Percentiles rank a stretch among this genome's conserved stretches.
phyloP scores from a whole-genome alignment of 2,329 filamentous ascomycete species.

The Immersiporthe knoxdaviesiana region DNA sequence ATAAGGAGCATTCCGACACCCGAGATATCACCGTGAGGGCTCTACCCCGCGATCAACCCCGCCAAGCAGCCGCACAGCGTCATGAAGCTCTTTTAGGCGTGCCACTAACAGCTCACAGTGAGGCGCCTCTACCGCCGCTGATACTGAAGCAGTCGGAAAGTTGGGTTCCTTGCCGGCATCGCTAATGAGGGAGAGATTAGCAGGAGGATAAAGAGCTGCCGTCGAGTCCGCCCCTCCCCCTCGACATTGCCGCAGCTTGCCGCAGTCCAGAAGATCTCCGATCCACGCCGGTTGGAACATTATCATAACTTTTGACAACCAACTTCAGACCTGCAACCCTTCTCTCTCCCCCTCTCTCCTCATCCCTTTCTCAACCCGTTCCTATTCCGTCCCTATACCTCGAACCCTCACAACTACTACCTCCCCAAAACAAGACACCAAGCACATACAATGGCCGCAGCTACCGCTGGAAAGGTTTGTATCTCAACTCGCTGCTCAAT shows the following conservation, averaged over 20 bases:
- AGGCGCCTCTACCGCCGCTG: not conserved
- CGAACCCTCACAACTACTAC: not conserved
- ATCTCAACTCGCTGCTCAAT: not conserved
- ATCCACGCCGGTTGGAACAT: conserved; percentile 6
- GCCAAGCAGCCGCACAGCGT: conserved; percentile 10
- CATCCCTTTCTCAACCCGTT: not conserved
- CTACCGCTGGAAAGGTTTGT: conserved; percentile 29
- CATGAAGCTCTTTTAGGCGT: not conserved
- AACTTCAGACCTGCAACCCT: not conserved
- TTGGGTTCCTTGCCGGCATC: not conserved
- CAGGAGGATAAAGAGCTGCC: not conserved
- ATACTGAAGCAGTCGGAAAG: not conserved
- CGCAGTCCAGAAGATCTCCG: not conserved
- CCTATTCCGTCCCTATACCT: conserved; percentile 32
- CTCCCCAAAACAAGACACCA: conserved; percentile 24
- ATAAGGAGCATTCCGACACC: conserved; percentile 7
- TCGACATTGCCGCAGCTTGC: conserved; percentile 2
- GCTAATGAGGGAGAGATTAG: conserved; percentile 3
- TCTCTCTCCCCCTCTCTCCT: conserved; percentile 6
- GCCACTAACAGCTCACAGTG: not conserved
- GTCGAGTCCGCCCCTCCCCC: not conserved
- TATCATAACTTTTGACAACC: not conserved
- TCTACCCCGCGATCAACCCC: conserved; percentile 20
- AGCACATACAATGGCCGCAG: conserved; percentile 25
- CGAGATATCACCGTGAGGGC: conserved; percentile 11